A percentile compares a stretch with the other conserved stretches of the same genome.
phyloP scores from a whole-genome alignment of 225 moss, liverwort and hornwort species.

The Marchantia polymorpha region DNA sequence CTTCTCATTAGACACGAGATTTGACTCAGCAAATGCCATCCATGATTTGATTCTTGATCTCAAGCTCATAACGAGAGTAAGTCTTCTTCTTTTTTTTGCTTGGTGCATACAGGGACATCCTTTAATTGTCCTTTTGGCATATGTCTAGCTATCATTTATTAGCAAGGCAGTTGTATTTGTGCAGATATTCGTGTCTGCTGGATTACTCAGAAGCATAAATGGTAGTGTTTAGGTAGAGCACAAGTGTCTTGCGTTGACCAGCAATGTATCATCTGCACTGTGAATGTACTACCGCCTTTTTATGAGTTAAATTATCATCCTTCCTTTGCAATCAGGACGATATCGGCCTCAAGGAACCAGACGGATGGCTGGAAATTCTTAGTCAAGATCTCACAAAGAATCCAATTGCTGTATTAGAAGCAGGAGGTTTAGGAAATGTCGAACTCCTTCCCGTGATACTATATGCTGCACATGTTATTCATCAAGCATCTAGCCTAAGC shows the following conservation, averaged over 20 bases:
- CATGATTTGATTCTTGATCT: slow-evolving; percentile 75
- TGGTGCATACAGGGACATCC: too few species aligned
- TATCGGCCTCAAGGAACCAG: slow-evolving; percentile 48
- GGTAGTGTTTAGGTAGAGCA: neutral
- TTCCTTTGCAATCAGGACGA: slow-evolving; percentile 35
- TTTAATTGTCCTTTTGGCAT: too few species aligned
- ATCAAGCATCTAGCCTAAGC: slow-evolving; percentile 88
- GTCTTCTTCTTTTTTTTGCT: neutral
- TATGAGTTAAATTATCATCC: slow-evolving; percentile 17
- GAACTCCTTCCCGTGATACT: slow-evolving; percentile 62
- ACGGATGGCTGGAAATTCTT: slow-evolving; percentile 65
- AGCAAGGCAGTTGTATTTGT: neutral
- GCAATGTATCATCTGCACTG: neutral
- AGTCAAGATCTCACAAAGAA: slow-evolving; percentile 54
- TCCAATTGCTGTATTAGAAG: slow-evolving; percentile 33
- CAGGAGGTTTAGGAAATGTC: slow-evolving; percentile 37
- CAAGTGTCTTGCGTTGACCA: too few species aligned
- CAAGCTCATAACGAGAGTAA: slow-evolving; percentile 38
- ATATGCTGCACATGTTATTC: slow-evolving; percentile 81
- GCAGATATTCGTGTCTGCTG: neutral
- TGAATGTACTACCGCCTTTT: neutral
- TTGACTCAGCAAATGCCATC: slow-evolving; percentile 72
- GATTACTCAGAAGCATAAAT: neutral
- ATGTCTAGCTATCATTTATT: too few species aligned
- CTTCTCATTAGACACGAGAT: slow-evolving; percentile 58